These are phyloP conservation scores for Fusarium sp. DNA, from an alignment of 2,329 filamentous ascomycete genomes.

Conservation along the genomic window DNA sequence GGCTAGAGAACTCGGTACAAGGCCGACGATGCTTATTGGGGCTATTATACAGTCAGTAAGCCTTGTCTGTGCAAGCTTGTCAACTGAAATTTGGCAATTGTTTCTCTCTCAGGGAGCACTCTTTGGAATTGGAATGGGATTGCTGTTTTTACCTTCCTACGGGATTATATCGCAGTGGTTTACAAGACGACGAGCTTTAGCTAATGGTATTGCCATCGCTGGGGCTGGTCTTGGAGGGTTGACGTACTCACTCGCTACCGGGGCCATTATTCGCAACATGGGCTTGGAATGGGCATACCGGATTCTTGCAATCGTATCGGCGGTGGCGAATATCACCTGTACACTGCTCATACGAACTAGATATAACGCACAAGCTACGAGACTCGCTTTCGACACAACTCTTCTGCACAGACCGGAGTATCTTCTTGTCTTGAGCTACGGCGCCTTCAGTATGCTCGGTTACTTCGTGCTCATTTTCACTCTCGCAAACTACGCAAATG, in stretches of 20 bases:
- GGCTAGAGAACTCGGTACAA: slow-evolving; percentile 46
- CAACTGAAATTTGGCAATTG: slow-evolving; percentile 66
- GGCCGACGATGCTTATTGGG: slow-evolving; percentile 59
- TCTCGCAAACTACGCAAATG: slow-evolving; percentile 69
- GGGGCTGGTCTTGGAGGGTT: slow-evolving; percentile 58
- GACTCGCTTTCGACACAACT: slow-evolving; percentile 14
- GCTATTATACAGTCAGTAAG: slow-evolving; percentile 62
- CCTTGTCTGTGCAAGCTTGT: slow-evolving; percentile 64
- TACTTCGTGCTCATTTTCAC: slow-evolving; percentile 74
- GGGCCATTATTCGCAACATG: slow-evolving; percentile 63
- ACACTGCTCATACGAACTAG: slow-evolving; percentile 68
- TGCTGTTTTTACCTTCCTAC: slow-evolving; percentile 66
- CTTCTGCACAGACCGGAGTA: slow-evolving; percentile 60
- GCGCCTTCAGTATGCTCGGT: slow-evolving; percentile 70
- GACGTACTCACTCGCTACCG: slow-evolving; percentile 37
- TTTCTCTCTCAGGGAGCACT: slow-evolving; percentile 69
- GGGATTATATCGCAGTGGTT: slow-evolving; percentile 72
- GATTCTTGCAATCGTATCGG: slow-evolving; percentile 58
- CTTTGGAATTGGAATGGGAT: slow-evolving; percentile 70
- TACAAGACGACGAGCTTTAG: slow-evolving; percentile 62
- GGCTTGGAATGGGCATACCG: slow-evolving; percentile 67
- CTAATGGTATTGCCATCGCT: slow-evolving; percentile 65
- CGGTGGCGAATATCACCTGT: slow-evolving; percentile 64
- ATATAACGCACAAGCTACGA: background rate
- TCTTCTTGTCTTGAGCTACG: slow-evolving; percentile 67